These are phyloP conservation scores for Plasmodium vivax DNA, from an alignment of 169 alveolate genomes.

Conservation along the genomic window DNA sequence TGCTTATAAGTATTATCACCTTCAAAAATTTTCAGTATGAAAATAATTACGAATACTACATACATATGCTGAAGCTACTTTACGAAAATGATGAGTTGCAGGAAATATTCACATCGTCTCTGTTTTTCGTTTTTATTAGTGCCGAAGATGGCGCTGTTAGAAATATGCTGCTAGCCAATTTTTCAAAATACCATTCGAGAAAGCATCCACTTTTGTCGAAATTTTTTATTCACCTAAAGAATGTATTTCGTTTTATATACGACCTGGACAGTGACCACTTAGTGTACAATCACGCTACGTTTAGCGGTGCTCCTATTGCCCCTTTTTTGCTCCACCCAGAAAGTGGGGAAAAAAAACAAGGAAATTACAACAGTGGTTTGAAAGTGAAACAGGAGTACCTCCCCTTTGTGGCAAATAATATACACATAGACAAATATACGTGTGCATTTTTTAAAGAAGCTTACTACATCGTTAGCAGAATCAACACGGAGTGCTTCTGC, in stretches of 20 bases:
- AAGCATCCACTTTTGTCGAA: slow-evolving; percentile 18
- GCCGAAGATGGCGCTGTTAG: slow-evolving; percentile 19
- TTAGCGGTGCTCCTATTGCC: not conserved
- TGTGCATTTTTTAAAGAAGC: slow-evolving; percentile 40
- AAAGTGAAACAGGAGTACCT: slow-evolving; percentile 15
- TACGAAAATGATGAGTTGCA: slow-evolving; percentile 32
- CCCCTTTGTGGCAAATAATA: slow-evolving; percentile 8
- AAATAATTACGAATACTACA: slow-evolving; percentile 64
- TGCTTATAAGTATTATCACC: slow-evolving; percentile 43
- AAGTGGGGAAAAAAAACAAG: not conserved
- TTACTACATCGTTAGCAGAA: slow-evolving; percentile 44
- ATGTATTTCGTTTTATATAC: slow-evolving; percentile 21
- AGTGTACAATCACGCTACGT: slow-evolving; percentile 44
- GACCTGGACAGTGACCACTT: slow-evolving; percentile 4
- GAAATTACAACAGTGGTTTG: not conserved
- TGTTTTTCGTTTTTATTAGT: slow-evolving; percentile 61
- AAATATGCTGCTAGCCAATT: slow-evolving; percentile 23
- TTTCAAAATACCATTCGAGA: slow-evolving; percentile 59
- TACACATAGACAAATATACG: slow-evolving; percentile 43
- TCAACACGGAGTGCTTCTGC: slow-evolving; percentile 20
- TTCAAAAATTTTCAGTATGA: slow-evolving; percentile 49
- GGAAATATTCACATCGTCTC: slow-evolving; percentile 35
- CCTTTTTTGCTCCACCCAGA: not conserved
- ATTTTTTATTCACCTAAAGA: slow-evolving; percentile 1
- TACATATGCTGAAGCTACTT: slow-evolving; percentile 33